Base-by-base conservation (phyloP, 305 asterid species). In the Ajuga reptans region DNA sequence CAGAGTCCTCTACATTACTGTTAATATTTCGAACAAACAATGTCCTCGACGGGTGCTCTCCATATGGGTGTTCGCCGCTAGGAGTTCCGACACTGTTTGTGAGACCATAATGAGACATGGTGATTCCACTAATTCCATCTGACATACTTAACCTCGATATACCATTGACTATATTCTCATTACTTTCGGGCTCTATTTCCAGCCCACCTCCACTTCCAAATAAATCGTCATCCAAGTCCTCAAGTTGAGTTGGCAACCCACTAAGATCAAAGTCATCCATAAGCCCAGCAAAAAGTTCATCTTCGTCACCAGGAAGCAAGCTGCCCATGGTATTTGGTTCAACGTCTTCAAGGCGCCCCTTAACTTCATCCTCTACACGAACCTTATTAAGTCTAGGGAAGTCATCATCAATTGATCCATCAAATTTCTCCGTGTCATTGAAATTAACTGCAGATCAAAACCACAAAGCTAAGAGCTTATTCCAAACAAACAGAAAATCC, bases 11-110 rank as follows among this genome's bases (percentile, higher is more conserved):
- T 0, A 90, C 97, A 33, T 88, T 92, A 78, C 98, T 92, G 80
- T 90, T 92, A 63, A 92, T 92, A 74, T 92, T 92, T 46, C 98
- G 84, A 12, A 92, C 97, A 75, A 92, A 92, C 72, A 92, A 76
- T 4, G 98, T 92, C 82, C 98, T 87, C 2, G 98, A 92, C 45
- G 98, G 98, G 77, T 90, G 98, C 83, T 92, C 98, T 41, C 98
- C 98, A 49, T 77, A 75, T 4, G 97, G 96, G 73, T 91, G 97
- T 73, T 90, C 98, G 11, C 98, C 96, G 21, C 82, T 84, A 68
- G 87, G 88, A 61, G 77, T 36, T 57, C 85, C 96, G 60, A 41
- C 81, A 41, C 95, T 84, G 36, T 82, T 93, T 4, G 87, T 68
- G 14, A 83, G 72, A 58, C 88, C 81, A 73, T 69, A 83, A 51